These are phyloP conservation scores for Trichoderma cornu-damae DNA, from an alignment of 2,329 filamentous ascomycete species.

Conservation along the genomic window DNA sequence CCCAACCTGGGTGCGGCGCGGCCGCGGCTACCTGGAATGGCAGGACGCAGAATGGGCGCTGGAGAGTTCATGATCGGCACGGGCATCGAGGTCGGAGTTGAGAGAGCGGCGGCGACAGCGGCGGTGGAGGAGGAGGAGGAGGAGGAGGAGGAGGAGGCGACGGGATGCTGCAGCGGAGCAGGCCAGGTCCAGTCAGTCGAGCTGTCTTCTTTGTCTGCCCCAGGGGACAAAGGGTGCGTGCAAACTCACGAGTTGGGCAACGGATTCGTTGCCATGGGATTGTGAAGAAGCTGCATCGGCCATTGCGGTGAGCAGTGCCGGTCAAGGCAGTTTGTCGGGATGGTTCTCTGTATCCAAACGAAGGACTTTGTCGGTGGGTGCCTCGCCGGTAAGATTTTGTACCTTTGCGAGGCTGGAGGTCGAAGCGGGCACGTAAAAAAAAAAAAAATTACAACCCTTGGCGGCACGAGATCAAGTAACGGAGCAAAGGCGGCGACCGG, in stretches of 20 bases:
- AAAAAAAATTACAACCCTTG: not conserved
- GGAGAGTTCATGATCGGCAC: conserved; percentile 65
- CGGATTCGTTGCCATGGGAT: conserved; percentile 22
- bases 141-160: not conserved
- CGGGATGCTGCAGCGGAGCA: conserved; percentile 12
- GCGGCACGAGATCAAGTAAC: not conserved
- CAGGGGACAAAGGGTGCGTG: not conserved
- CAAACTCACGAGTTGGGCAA: conserved; percentile 23
- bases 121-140: conserved; percentile 4
- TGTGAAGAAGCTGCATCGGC: conserved; percentile 25
- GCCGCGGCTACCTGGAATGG: conserved; percentile 65
- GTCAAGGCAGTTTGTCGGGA: conserved; percentile 18
- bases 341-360: conserved; percentile 4
- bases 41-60: conserved; percentile 75
- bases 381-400: not conserved
- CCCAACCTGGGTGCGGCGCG: conserved; percentile 73
- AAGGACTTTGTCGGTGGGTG: conserved; percentile 17
- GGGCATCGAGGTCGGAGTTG: conserved; percentile 33
- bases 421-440: conserved; percentile 1
- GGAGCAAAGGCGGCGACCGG: not conserved
- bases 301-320: conserved; percentile 24
- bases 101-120: conserved; percentile 20
- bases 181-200: conserved; percentile 5
- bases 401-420: conserved; percentile 4
- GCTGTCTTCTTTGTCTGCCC: not conserved